Evolutionary conservation across 2,329 filamentous ascomycete genomes (phyloP), one percentile per base, ranked within the genome.

Genomic region (Fusarium liriodendri): DNA sequence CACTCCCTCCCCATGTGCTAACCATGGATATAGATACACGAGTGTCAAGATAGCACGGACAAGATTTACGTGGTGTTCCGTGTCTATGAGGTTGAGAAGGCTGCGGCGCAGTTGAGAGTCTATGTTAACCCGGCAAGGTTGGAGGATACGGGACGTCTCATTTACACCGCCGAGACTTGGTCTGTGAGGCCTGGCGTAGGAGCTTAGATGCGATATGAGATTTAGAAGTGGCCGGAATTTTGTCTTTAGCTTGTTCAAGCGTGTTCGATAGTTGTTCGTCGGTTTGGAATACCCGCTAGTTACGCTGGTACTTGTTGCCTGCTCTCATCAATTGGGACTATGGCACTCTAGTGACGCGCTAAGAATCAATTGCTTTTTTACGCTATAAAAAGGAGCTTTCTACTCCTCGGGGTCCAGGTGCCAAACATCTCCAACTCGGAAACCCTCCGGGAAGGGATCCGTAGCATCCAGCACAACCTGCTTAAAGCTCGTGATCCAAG

Each of bases 401-500:
- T 57, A 62, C 42, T 62, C 62, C 25, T 70, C 69, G 0, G 57
- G n/a, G 2, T 62, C 57, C 27, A 71, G 2, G 10, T 74, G 64
- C 72, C 67, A 74, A 16, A 54, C 52, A 45, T 73, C 72, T 5
- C 72, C 72, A 4, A 71, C 72, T 1, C 72, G 68, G 5, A 73
- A 71, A 0, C 72, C 67, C 20, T 69, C 47, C 4, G 64, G 72
- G 2, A 74, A 74, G 4, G 72, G 67, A 14, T 73, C 70, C 5
- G 66, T 71, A 6, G 62, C n/a, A 8, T 74, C 64, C 42, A 74
- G 6, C 1, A 71, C 64, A 5, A 74, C 68, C 29, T 74, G 70
- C 22, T 74, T 73, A 1, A 69, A 71, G 29, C 72, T 71, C 25
- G 70, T 74, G 35, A 74, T 71, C 67, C 70, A 74, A 1, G 70